Base-by-base conservation (phyloP, 1,284 basidiomycete genomes). In the Bjerkandera adusta region DNA sequence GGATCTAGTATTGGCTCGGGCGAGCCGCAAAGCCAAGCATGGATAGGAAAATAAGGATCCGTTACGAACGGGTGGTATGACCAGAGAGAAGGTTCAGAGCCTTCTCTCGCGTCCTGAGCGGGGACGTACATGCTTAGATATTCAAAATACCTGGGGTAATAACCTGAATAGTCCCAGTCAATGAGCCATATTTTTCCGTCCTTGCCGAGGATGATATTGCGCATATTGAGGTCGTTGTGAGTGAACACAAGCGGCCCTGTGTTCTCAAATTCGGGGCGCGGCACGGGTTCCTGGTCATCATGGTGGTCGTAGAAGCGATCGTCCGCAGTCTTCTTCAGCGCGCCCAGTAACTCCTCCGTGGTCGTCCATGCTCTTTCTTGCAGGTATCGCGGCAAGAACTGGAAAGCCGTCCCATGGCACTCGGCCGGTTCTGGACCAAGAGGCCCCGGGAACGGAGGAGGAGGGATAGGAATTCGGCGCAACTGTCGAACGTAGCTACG, bases 111-210 rank as follows among this genome's bases (percentile, higher is more conserved):
- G 30, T 16, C 12, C 7, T 5, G 5, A 22, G 8, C 27, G 35
- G 40, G 12, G 30, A 13, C 32, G 41, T 39, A 27, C 45, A 47
- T 47, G 11, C 30, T 8, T 27, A 50, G 36, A 38, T 48, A 59
- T 42, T 67, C 65, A 35, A 65, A 64, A 56, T 60, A 66, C 10
- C 30, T 42, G 1, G 65, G 65, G 43, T 64, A 68, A 30, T 57
- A 54, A 7, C 66, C 65, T 1, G 64, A 42, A 22, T 25, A 55
- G 1, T 43, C 61, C 55, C 59, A 67, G 47, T 65, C 62, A n/a
- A 68, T 48, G 10, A 68, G 36, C 61, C 63, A 68, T 3, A 66
- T 34, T 10, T 36, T 37, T 5, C 58, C 57, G 30, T 65, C 59
- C 1, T 53, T 40, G 4, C 54, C 59, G 22, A 66, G 30, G 15